Base-by-base conservation (phyloP, 257 asterid species). In the Przewalskia tangutica region DNA sequence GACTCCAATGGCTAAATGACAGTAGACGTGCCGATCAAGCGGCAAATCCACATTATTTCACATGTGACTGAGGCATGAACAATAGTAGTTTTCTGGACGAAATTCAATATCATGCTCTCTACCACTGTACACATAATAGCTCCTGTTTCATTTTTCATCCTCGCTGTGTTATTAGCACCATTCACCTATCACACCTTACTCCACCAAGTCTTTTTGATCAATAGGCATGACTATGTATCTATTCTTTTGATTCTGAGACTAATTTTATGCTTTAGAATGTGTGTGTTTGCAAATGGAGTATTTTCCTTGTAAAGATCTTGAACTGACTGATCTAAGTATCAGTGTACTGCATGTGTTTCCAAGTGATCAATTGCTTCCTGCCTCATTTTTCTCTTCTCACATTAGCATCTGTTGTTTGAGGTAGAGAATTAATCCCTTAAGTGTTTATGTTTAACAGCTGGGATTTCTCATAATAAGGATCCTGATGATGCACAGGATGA, bases 401-500 rank as follows among this genome's bases (percentile, higher is more conserved):
- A 67, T 84, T 85, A 85, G 83, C 77, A 56, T 8, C 9, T 53
- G 77, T 17, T 86, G 82, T 83, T 77, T 75, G 75, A 38, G 51
- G 20, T 27, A 50, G 80, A 23, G 20, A 75, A 75, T 34, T 75
- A 50, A 75, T 75, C 50, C 42, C 60, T 89, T 23, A 34, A 11
- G 58, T 58, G 18, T 38, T 79, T 11, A 50, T 65, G 83, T 77
- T 58, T 80, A 83, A 86, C 91, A 91, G 93, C 77, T 83, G 86
- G 63, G 59, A 82, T 48, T 89, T 82, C 87, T 56, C 85, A 53
- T 18, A 84, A 83, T 59, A 87, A 77, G 77, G 87, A 78, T 62
- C 83, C 85, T 65, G 91, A 84, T 77, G 91, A 90, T 80, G 90
- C 82, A 13, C 94, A 86, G 82, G 93, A 85, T n/a, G 97, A 96